Evolutionary conservation across 306 rosid species (phyloP).

Genomic region (Macrotyloma uniflorum): DNA sequence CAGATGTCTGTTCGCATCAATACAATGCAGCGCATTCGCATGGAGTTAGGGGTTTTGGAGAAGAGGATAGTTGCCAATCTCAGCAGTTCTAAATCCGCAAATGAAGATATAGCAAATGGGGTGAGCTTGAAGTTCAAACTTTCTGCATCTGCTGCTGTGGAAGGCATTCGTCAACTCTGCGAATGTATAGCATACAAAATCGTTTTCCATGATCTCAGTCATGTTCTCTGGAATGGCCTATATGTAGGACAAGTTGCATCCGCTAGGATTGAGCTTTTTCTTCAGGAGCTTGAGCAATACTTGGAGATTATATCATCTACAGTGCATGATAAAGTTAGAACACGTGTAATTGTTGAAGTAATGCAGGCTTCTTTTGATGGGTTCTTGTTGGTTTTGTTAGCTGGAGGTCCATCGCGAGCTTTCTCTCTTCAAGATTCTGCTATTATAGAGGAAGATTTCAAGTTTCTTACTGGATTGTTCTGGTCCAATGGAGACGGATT

Average conservation of each 20-base stretch:
- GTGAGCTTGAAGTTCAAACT: constrained; percentile 66
- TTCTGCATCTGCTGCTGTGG: constrained; percentile 64
- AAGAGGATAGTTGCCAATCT: constrained; percentile 70
- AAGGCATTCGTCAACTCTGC: constrained; percentile 79
- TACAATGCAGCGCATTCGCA: constrained; percentile 80
- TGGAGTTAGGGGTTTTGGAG: constrained; percentile 71
- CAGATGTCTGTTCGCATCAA: constrained; percentile 84
- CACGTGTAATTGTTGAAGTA: constrained; percentile 78
- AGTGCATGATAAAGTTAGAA: constrained; percentile 84
- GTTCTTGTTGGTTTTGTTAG: constrained; percentile 76
- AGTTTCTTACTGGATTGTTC: constrained; percentile 76
- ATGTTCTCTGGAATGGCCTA: constrained; percentile 79
- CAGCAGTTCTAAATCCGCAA: constrained; percentile 50
- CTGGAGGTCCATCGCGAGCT: constrained; percentile 90
- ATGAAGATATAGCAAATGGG: constrained; percentile 45
- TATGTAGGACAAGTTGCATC: constrained; percentile 70
- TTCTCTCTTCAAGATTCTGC: constrained; percentile 68
- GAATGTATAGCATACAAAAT: constrained; percentile 75
- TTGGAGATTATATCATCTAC: constrained; percentile 87
- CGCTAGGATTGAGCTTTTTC: constrained; percentile 77
- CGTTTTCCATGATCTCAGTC: constrained; percentile 68
- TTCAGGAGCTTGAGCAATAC: constrained; percentile 81
- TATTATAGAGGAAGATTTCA: constrained; percentile 81
- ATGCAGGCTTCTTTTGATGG: constrained; percentile 94
- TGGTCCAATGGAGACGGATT: constrained; percentile 98